Conservation (phyloP, 164 flowering plant species). For the Vitis rupestris region DNA sequence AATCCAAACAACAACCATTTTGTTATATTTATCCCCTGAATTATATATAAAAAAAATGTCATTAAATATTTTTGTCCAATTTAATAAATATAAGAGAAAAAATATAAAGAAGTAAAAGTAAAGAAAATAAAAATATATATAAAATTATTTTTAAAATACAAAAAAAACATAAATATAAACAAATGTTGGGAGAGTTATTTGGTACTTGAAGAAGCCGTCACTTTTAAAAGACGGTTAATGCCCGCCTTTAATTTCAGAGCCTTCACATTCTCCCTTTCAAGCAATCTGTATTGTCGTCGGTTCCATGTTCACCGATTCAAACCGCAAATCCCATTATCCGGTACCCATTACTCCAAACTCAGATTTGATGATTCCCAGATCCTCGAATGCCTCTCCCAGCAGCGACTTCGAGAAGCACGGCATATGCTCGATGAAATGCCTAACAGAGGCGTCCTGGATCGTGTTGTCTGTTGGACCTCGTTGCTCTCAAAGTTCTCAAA, state of each 20-base stretch:
- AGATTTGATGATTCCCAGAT: constrained; percentile 24
- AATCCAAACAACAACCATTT: too few species aligned
- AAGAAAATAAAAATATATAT: too few species aligned
- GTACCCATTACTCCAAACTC: constrained; percentile 13
- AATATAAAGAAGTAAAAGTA: too few species aligned
- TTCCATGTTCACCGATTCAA: constrained; percentile 9
- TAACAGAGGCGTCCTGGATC: constrained; percentile 15
- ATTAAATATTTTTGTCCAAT: too few species aligned
- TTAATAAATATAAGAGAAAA: too few species aligned
- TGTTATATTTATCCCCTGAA: too few species aligned
- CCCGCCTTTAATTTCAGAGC: constrained; percentile 3
- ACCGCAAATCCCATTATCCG: constrained; percentile 8
- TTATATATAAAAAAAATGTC: too few species aligned
- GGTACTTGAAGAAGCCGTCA: too few species aligned
- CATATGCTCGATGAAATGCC: constrained; percentile 41
- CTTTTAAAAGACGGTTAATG: constrained; percentile 9
- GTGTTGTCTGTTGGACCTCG: constrained; percentile 42
- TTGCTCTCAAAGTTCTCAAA: constrained; percentile 36
- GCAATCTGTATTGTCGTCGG: background rate
- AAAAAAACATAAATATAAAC: too few species aligned
- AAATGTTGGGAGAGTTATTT: too few species aligned
- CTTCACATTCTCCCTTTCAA: background rate
- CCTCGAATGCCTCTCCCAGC: constrained; percentile 16
- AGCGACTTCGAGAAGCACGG: constrained; percentile 32
- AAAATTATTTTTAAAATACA: too few species aligned